phyloP scores from a whole-genome alignment of 2,329 filamentous ascomycete genomes.

The Xylariomycetidae sp. region DNA sequence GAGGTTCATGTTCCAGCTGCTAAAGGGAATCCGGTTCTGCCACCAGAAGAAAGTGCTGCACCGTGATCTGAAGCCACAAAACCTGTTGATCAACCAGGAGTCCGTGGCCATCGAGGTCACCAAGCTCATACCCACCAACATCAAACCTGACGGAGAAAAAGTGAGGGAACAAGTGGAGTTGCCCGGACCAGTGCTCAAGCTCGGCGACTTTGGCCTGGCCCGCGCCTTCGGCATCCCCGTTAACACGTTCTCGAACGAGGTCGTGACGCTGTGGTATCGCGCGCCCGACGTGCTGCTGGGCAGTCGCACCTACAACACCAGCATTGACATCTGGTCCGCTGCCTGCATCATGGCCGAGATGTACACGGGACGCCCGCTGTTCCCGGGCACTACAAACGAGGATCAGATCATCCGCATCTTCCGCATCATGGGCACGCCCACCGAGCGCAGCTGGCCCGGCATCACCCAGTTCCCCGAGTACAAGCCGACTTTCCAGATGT shows the following conservation, averaged over 20 bases:
- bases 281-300: constrained; percentile 93
- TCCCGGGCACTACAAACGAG: constrained; percentile 96
- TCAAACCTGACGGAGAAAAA: too few species aligned
- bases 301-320: constrained; percentile 96
- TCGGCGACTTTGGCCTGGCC: constrained; percentile 90
- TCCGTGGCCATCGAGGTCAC: too few species aligned
- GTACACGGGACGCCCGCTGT: constrained; percentile 92
- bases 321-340: constrained; percentile 98
- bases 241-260: constrained; percentile 97
- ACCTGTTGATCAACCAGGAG: constrained; percentile 89
- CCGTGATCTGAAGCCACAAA: constrained; percentile 92
- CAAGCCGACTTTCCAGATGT: constrained; percentile 91
- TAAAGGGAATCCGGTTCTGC: constrained; percentile 94
- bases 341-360: constrained; percentile 99
- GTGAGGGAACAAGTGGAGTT: too few species aligned
- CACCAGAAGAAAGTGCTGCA: constrained; percentile 96
- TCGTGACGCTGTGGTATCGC: constrained; percentile 96
- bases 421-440: constrained; percentile 95
- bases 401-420: constrained; percentile 97
- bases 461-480: constrained; percentile 97
- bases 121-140: too few species aligned
- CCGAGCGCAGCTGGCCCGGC: constrained; percentile 90
- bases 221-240: constrained; percentile 95
- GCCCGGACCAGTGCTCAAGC: constrained; percentile 84
- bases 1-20: constrained; percentile 97